Conservation (phyloP, 2,329 filamentous ascomycete genomes). For the Beauveria caledonica region DNA sequence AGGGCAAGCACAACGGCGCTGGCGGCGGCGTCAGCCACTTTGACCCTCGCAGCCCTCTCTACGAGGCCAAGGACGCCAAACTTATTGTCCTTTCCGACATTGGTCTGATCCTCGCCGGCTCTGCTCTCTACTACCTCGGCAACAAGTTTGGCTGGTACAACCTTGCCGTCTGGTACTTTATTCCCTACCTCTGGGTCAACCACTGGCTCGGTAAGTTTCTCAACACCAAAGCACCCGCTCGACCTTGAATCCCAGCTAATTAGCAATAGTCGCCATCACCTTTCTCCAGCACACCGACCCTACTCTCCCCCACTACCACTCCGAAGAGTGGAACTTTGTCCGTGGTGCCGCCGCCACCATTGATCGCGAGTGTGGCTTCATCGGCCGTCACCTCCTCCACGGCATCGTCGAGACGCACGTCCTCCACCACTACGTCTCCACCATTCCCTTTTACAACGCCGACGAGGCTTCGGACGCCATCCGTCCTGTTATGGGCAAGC, state of each 20-base stretch:
- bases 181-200: constrained; percentile 97
- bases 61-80: constrained; percentile 83
- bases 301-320: constrained; percentile 83
- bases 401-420: constrained; percentile 98
- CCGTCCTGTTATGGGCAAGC: constrained; percentile 86
- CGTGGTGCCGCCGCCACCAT: constrained; percentile 93
- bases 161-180: constrained; percentile 86
- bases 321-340: constrained; percentile 82
- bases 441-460: constrained; percentile 93
- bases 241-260: constrained; percentile 19
- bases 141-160: constrained; percentile 77
- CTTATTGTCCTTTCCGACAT: constrained; percentile 82
- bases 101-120: constrained; percentile 58
- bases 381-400: constrained; percentile 77
- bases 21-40: constrained; percentile 90
- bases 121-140: constrained; percentile 59
- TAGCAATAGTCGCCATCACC: constrained; percentile 73
- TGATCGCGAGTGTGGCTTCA: constrained; percentile 94
- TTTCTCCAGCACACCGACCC: constrained; percentile 97
- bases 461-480: constrained; percentile 92
- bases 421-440: constrained; percentile 93
- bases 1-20: constrained; percentile 81
- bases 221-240: neutral
- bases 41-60: constrained; percentile 77
- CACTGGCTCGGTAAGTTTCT: constrained; percentile 84